Base-by-base conservation (phyloP, 2,329 filamentous ascomycete genomes). In the Aspergillus hiratsukae region DNA sequence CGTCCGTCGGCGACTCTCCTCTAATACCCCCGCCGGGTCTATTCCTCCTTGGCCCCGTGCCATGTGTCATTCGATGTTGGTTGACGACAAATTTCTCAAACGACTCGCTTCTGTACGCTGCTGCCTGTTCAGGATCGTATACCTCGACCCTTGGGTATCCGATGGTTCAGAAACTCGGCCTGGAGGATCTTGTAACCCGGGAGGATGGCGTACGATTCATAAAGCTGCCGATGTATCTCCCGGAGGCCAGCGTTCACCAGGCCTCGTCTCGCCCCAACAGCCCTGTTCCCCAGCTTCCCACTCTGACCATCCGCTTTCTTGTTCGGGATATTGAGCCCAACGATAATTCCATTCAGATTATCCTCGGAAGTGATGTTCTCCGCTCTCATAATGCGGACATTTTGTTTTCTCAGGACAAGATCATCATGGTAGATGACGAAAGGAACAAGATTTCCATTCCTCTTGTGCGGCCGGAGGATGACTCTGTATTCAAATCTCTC, bases 21-120 rank as follows among this genome's bases (percentile, higher is more conserved):
- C 86, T 90, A 54, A 84, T 87, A 31, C 88, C 93, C 45, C 90
- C 92, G 19, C 90, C 91, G 37, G 90, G 91, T 8, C 81, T 97
- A 57, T 91, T 91, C 70, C 83, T 96, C 52, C 80, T 97, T 17
- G 91, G 93, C 11, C 88, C 92, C 6, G 91, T 96, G 5, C 94
- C 94, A 5, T 90, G 91, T 29, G 96, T 99, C 63, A 90, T 97
- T 56, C 88, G 94, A 59, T 99, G 94, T 77, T 97, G 94, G 92
- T 80, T 97, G 64, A 93, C 90, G 27, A 88, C 87, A 37, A 87
- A 90, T 66, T 97, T 96, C 75, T 93, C 91, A 14, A 93, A 96
- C 69, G 87, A 89, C 62, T 88, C 91, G 9, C 82, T 97, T 17
- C 80, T 97, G 4, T 97, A 97, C 70, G 94, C 92, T 37, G 92